Conservation (phyloP, 306 rosid genomes). For the Trifolium subterraneum region DNA sequence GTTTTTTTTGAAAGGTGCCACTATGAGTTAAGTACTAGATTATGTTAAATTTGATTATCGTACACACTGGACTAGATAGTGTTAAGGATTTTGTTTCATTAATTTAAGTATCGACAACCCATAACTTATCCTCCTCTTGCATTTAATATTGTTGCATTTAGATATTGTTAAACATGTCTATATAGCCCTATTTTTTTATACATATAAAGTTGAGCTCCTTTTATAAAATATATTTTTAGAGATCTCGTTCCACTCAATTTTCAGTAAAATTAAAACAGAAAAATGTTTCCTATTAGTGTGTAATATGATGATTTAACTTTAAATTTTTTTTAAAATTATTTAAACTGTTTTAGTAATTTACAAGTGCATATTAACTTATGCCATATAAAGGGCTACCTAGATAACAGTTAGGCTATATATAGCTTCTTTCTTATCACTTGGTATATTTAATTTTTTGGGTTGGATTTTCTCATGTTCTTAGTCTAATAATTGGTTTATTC, state of each 20-base stretch:
- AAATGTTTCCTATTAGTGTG: background rate
- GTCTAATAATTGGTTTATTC: no score
- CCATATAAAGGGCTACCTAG: no score
- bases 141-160: background rate
- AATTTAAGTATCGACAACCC: background rate
- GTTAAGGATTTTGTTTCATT: background rate
- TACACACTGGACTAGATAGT: background rate
- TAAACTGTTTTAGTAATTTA: no score
- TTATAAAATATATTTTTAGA: background rate
- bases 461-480: no score
- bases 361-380: no score
- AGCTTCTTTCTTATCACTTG: no score
- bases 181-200: background rate
- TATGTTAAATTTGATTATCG: background rate
- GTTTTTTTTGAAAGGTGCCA: no score
- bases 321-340: no score
- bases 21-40: background rate
- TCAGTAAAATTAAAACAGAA: background rate
- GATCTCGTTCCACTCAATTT: background rate
- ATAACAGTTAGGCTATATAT: no score
- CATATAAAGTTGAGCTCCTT: slow-evolving; percentile 9
- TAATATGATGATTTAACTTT: no score
- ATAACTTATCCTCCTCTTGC: background rate
- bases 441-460: no score
- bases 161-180: background rate